Base-by-base conservation (phyloP, 768 basidiomycete species). In the Leccinum uliginosum region DNA sequence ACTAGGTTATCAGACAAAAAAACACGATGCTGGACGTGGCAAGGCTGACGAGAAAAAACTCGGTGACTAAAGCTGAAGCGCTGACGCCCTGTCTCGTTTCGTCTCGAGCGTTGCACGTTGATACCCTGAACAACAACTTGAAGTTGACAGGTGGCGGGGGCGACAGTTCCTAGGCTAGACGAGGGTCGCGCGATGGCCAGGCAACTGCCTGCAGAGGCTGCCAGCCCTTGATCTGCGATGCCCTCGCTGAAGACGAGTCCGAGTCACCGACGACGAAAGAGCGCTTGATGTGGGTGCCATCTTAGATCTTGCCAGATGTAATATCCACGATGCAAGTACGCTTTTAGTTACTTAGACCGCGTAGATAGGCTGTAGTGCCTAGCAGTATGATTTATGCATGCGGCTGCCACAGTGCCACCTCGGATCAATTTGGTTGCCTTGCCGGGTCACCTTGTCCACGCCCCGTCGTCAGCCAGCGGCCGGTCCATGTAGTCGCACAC, bases 401-500 rank as follows among this genome's bases (percentile, higher is more conserved):
- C 23, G 44, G 44, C 45, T 23, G 17, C 38, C 35, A 38, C 47
- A 23, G 24, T 23, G 17, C 38, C 35, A 38, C 47, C 10, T 19
- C 52, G 60, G 61, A 47, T 62, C 53, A 49, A 32, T 52, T 52
- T 38, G 54, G 54, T 51, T 62, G 44, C 50, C 52, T 40, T 2
- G 44, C n/a, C 48, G 44, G 38, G 49, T 53, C 29, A 44, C 48
- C 27, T 50, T 56, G 54, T 53, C 53, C 50, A 50, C 53, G 46
- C 24, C 26, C 32, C 56, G 23, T 17, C n/a, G 38, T 38, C 38
- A 51, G 29, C 50, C 30, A 53, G 17, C n/a, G n/a, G n/a, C 45
- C 38, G 56, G 57, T 50, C 40, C 53, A 66, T 66, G 66, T 59
- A 56, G 19, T 50, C 24, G 23, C 19, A 47, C 52, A 38, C 35